Evolutionary conservation across 768 basidiomycete genomes (phyloP).

Genomic region (Myochromella boudieri): DNA sequence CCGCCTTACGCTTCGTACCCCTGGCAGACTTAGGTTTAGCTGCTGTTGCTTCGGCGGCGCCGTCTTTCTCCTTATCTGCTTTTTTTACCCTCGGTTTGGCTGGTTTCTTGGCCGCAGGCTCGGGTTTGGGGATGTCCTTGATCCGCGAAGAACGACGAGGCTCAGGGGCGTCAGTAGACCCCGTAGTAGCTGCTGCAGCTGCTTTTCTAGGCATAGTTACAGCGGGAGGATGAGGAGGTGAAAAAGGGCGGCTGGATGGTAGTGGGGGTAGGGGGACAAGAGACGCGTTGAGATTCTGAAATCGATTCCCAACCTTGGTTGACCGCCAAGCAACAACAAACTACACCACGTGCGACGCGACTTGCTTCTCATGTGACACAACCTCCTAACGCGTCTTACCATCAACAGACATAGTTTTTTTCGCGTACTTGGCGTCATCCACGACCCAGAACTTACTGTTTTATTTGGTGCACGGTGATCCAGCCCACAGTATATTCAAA

Average conservation of each 20-base stretch:
- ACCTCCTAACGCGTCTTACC: constrained; percentile 12
- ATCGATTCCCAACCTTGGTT: constrained; percentile 23
- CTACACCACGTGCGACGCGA: constrained; percentile 25
- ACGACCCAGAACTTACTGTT: too few species aligned
- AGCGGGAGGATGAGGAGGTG: constrained; percentile 5
- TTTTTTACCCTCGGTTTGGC: constrained; percentile 65
- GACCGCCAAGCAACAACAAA: constrained; percentile 20
- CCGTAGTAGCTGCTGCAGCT: constrained; percentile 40
- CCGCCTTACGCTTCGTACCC: constrained; percentile 44
- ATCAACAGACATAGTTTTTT: too few species aligned
- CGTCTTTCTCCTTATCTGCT: constrained; percentile 39
- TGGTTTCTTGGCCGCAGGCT: constrained; percentile 52
- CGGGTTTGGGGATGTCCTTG: constrained; percentile 67
- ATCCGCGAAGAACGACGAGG: constrained; percentile 77
- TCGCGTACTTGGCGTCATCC: too few species aligned
- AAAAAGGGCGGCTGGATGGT: constrained; percentile 14
- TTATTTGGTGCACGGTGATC: too few species aligned
- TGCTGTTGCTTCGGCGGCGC: constrained; percentile 42
- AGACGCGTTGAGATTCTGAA: constrained; percentile 25
- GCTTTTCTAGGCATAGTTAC: constrained; percentile 71
- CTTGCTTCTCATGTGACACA: constrained; percentile 12
- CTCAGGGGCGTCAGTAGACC: constrained; percentile 38
- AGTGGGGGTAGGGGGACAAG: constrained; percentile 15
- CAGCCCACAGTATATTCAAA: too few species aligned
- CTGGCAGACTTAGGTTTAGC: constrained; percentile 55